Conservation (phyloP, 306 rosid genomes). For the Trifolium fragiferum region DNA sequence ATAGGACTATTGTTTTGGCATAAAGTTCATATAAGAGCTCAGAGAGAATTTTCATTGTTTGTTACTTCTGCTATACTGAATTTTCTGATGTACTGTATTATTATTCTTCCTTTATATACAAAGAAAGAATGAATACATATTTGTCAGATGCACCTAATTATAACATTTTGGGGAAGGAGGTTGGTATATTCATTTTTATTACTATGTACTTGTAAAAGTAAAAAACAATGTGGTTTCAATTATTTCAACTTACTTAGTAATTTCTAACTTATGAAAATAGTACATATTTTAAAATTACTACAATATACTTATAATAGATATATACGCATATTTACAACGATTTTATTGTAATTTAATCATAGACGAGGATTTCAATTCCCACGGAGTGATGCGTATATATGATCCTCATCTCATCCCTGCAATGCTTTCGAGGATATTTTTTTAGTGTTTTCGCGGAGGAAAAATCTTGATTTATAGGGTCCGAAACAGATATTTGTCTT, state of each 20-base stretch:
- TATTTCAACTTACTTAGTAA: too few relatives aligned
- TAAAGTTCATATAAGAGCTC: conserved; percentile 64
- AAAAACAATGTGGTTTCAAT: neutral
- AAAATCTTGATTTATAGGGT: too few relatives aligned
- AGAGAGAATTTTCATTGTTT: conserved; percentile 65
- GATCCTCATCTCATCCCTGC: neutral
- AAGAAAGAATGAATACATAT: neutral
- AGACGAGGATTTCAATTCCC: neutral
- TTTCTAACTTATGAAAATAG: neutral
- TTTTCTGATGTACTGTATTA: neutral
- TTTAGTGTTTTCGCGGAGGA: too few relatives aligned
- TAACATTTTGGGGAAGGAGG: neutral
- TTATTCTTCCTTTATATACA: neutral
- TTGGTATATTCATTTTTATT: neutral
- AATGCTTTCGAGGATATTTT: neutral
- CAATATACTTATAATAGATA: too few relatives aligned
- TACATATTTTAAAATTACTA: too few relatives aligned
- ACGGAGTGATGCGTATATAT: too few relatives aligned
- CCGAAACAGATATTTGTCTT: neutral
- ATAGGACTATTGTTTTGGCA: conserved; percentile 57
- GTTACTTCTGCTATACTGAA: neutral
- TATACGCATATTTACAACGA: too few relatives aligned
- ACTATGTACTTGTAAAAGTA: neutral
- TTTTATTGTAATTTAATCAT: neutral
- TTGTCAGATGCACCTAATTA: neutral